A percentile compares a stretch with the other conserved stretches of the same genome.
These are phyloP conservation scores for Trametes sp. DNA, from an alignment of 1,284 basidiomycete genomes.

Conservation along the genomic window DNA sequence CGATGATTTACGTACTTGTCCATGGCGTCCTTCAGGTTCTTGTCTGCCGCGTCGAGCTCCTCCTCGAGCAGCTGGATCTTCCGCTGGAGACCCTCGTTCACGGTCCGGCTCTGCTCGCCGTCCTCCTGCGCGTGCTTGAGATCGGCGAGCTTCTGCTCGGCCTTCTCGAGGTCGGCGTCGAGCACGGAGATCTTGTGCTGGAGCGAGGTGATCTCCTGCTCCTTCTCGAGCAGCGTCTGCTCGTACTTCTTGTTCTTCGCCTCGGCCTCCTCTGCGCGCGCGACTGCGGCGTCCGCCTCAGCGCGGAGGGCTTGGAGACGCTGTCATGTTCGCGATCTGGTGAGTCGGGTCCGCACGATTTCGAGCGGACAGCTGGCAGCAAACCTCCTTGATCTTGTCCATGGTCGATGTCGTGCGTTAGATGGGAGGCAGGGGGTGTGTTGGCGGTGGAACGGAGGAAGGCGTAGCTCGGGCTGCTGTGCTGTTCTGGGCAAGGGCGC, in stretches of 20 bases:
- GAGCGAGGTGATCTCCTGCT: constrained; percentile 90
- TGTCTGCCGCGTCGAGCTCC: constrained; percentile 95
- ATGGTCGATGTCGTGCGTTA: constrained; percentile 49
- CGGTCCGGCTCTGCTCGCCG: constrained; percentile 77
- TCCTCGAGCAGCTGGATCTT: constrained; percentile 95
- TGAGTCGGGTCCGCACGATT: constrained; percentile 4
- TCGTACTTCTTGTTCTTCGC: constrained; percentile 85
- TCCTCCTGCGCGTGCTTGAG: constrained; percentile 78
- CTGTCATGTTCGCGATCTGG: constrained; percentile 47
- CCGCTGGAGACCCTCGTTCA: constrained; percentile 79
- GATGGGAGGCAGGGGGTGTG: constrained; percentile 5
- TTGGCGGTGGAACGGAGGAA: constrained; percentile 27
- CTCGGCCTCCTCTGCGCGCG: constrained; percentile 88
- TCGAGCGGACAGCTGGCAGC: constrained; percentile 13
- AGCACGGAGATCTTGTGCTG: constrained; percentile 77
- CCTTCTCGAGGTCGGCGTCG: constrained; percentile 80
- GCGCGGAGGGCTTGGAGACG: constrained; percentile 77
- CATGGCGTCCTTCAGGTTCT: constrained; percentile 95
- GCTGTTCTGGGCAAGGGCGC: constrained; percentile 40
- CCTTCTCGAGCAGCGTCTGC: constrained; percentile 83
- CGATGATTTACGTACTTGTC: constrained; percentile 81
- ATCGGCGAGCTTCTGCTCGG: constrained; percentile 77
- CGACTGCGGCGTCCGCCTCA: constrained; percentile 86
- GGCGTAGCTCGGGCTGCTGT: constrained; percentile 26
- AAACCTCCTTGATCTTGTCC: constrained; percentile 80